Base-by-base conservation (phyloP, 805 yeast species). In the Nakazawaea ernobii region DNA sequence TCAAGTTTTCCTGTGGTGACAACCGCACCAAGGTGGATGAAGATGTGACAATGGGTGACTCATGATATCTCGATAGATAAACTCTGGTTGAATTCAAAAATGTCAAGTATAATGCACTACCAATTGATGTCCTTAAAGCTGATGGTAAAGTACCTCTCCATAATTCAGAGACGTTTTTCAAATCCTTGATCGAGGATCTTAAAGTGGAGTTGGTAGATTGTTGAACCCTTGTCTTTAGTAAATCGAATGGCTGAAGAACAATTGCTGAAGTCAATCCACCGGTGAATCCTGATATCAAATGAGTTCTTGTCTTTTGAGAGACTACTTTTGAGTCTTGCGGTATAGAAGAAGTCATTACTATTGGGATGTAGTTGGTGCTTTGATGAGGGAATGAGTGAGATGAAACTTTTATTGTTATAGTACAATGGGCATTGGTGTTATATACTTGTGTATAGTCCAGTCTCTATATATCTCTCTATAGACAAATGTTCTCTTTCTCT, bases 61-160 rank as follows among this genome's bases (percentile, higher is more conserved):
- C 43, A 32, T 52, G 55, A 9, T 58, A 41, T 32, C 59, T 59
- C 4, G 84, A 75, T 39, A 82, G 54, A 39, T 71, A 62, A 1
- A 73, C 69, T 49, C 98, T 70, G 47, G 82, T 68, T 5, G 73
- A 55, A 50, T 89, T 85, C 46, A 94, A 67, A 13, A 84, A 73
- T 0, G 96, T 76, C 45, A 94, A 72, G 58, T 94, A 94, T 32
- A 94, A 65, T 0, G 94, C 96, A 38, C 95, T 85, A 0, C 99
- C 99, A 10, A 88, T 70, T 0, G 97, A 88, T 0, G 97, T 92
- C 50, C 99, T 73, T 26, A 92, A 57, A 0, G 95, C 90, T 17
- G 96, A 87, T 0, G 99, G 97, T 35, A 90, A 57, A 0, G 96
- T 92, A 0, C 99, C 99, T 47, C 96, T 74, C 99, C 99, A 94